Evolutionary conservation across 345 rosid genomes (phyloP), one percentile per base, ranked within the genome.

Genomic region (Populus euphratica): DNA sequence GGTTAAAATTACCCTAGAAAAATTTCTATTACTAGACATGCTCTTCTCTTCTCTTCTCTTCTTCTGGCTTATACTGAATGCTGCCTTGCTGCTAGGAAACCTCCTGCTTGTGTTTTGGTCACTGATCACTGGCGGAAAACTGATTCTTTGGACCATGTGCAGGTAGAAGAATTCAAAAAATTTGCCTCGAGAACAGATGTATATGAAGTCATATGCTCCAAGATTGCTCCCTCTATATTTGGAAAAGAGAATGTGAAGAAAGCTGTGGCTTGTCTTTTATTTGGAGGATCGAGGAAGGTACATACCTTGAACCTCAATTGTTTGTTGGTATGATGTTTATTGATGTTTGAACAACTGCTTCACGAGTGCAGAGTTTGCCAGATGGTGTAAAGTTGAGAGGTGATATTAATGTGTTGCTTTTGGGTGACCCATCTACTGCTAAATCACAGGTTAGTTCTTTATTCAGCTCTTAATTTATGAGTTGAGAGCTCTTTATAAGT

Each of bases 381-480:
- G 98, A 93, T 82, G 98, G 98, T 65, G 99, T 93, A 68, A 93
- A 86, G 82, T 89, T 96, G 77, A 87, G 99, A 85, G 99, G 99
- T 75, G 97, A 96, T 85, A 91, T 96, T 77, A 96, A 93, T 82
- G 96, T 96, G 77, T 79, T 96, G 90, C 93, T 92, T 83, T 81
- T 93, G 73, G 98, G 99, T 54, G 99, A 96, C 79, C 97, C 99
- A 67, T 96, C 99, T 56, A 96, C 99, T 62, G 97, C 98, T 68
- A 96, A 96, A 81, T 96, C 99, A 72, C 99, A 96, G 94, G 98
- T 92, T 72, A 69, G 74, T 75, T 52, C 16, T 72, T 16, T 76
- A 23, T 59, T 68, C 23, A 18, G 73, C 68, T 54, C 31, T 64
- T 13, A 52, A 18, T 81, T 64, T 70, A 18, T 36, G 70, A 20